Evolutionary conservation across 2,329 filamentous ascomycete genomes (phyloP).

Genomic region (Calonectria honghensis): DNA sequence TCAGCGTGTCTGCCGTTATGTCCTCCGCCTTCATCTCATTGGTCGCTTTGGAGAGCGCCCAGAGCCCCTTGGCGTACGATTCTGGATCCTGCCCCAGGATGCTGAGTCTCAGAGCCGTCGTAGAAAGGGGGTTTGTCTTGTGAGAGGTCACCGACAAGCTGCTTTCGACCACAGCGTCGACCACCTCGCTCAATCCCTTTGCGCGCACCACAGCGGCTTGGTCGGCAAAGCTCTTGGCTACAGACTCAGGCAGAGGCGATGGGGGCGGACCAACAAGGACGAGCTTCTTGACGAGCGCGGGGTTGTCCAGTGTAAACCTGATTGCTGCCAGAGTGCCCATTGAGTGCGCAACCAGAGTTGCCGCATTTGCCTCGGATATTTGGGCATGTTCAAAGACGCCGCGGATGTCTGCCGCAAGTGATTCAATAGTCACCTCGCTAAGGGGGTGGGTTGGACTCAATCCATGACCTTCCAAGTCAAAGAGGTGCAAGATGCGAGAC

Average conservation of each 20-base stretch:
- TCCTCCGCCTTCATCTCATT: constrained; percentile 57
- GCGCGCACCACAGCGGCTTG: constrained; percentile 64
- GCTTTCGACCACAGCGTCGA: constrained; percentile 60
- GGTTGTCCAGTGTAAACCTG: constrained; percentile 62
- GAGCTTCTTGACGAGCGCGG: constrained; percentile 64
- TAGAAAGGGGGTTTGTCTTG: constrained; percentile 61
- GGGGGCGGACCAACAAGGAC: constrained; percentile 69
- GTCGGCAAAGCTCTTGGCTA: constrained; percentile 52
- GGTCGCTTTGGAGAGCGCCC: constrained; percentile 66
- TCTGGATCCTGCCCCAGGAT: constrained; percentile 70
- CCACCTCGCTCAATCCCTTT: constrained; percentile 66
- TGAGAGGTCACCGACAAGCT: constrained; percentile 33
- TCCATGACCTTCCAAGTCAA: constrained; percentile 75
- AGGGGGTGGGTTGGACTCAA: constrained; percentile 70
- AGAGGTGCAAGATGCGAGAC: constrained; percentile 61
- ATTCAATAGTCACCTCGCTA: constrained; percentile 64
- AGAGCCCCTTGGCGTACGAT: constrained; percentile 73
- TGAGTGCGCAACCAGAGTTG: constrained; percentile 70
- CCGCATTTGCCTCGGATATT: constrained; percentile 52
- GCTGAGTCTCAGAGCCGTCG: constrained; percentile 64
- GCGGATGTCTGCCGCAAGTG: constrained; percentile 65
- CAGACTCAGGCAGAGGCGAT: constrained; percentile 64
- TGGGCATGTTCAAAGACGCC: constrained; percentile 61
- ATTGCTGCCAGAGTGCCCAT: constrained; percentile 71
- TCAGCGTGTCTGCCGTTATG: constrained; percentile 58